Conservation (phyloP, 768 basidiomycete species). For the Russula vinacea region DNA sequence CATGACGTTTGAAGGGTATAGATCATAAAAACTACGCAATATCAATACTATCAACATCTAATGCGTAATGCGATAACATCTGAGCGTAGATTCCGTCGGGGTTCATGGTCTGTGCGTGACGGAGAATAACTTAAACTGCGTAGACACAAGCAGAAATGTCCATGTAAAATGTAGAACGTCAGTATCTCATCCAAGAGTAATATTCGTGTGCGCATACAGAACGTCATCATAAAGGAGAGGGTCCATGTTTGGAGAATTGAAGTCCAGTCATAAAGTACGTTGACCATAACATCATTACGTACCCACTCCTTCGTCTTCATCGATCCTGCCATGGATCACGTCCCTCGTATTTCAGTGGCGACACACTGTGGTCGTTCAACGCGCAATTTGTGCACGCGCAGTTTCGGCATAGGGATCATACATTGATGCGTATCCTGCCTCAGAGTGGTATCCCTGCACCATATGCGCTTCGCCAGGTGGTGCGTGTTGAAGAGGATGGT, state of each 20-base stretch:
- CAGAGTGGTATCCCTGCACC: slow-evolving; percentile 9
- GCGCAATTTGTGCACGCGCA: neutral
- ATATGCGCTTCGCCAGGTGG: slow-evolving; percentile 17
- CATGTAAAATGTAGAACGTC: neutral
- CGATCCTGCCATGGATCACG: neutral
- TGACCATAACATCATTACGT: neutral
- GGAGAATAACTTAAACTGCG: neutral
- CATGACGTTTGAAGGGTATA: no score
- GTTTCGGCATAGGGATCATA: neutral
- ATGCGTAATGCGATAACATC: neutral
- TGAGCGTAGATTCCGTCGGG: neutral
- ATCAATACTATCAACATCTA: neutral
- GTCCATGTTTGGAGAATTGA: neutral
- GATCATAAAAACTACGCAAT: no score
- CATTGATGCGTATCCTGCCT: neutral
- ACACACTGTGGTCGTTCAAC: no score
- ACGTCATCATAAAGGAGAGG: neutral
- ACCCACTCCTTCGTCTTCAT: neutral
- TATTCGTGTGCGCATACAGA: neutral
- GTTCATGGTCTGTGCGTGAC: neutral
- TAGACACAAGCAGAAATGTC: neutral
- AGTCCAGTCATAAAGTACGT: neutral
- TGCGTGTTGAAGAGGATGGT: slow-evolving; percentile 15
- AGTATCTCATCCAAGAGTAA: neutral
- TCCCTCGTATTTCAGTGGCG: slow-evolving; percentile 4